Percentiles rank a stretch among this genome's conserved stretches.
Conservation (phyloP, 192 early-diverging fungal genomes). For the Chytriomyces hyalinus region DNA sequence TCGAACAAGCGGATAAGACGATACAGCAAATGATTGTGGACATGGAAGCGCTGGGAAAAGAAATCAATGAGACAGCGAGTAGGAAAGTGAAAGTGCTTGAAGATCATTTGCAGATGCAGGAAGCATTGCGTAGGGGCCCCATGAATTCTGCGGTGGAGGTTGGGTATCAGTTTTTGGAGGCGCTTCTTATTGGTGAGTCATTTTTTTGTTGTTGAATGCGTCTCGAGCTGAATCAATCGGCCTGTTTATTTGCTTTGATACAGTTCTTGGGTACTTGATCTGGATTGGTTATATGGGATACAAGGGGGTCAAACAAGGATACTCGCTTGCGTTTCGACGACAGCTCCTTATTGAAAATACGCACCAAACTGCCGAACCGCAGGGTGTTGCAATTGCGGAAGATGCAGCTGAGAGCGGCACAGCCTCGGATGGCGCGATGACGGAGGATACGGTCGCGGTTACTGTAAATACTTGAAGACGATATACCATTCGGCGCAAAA, state of each 20-base stretch:
- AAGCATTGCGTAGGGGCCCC: background rate
- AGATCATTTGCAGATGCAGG: conserved; percentile 18
- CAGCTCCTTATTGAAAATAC: background rate
- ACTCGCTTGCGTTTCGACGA: background rate
- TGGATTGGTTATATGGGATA: conserved; percentile 24
- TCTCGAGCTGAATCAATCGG: background rate
- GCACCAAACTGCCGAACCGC: background rate
- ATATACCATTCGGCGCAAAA: background rate
- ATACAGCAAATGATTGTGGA: conserved; percentile 15
- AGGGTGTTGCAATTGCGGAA: background rate
- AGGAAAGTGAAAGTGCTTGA: conserved; percentile 20
- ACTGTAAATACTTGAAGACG: too few relatives aligned
- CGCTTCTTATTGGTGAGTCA: conserved; percentile 14
- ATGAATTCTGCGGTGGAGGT: conserved; percentile 25
- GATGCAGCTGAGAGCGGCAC: background rate
- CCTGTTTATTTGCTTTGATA: background rate
- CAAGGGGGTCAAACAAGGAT: conserved; percentile 10
- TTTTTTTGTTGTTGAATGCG: background rate
- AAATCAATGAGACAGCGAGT: conserved; percentile 19
- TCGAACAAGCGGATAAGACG: conserved; percentile 8
- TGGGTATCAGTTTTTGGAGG: conserved; percentile 25
- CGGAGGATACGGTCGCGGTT: too few relatives aligned
- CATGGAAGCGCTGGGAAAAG: conserved; percentile 9
- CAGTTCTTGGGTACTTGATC: conserved; percentile 26
- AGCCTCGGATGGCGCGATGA: too few relatives aligned